Evolutionary conservation across 2,329 filamentous ascomycete genomes (phyloP).

Genomic region (Chaetomium sp.): DNA sequence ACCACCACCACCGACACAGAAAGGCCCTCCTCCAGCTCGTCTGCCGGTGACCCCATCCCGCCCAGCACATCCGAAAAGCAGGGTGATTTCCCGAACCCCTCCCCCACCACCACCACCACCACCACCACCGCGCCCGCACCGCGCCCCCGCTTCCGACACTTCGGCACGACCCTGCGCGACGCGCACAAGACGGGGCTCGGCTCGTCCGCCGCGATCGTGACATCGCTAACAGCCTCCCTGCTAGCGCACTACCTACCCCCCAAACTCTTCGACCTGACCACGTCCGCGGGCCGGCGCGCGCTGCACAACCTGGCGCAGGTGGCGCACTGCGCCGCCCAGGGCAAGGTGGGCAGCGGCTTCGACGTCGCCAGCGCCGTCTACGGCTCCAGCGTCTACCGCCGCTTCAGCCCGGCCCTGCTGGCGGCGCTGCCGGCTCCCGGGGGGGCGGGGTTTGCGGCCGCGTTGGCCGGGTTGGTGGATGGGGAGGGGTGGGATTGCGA

Average conservation of each 20-base stretch:
- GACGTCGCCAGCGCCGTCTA: slow-evolving; percentile 93
- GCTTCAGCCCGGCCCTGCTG: slow-evolving; percentile 84
- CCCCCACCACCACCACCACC: not conserved
- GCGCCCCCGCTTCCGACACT: slow-evolving; percentile 40
- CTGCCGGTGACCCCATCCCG: not conserved
- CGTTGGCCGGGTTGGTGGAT: slow-evolving; percentile 68
- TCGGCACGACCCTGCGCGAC: slow-evolving; percentile 71
- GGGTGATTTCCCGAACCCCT: not conserved
- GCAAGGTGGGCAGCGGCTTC: slow-evolving; percentile 94
- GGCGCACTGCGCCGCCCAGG: slow-evolving; percentile 92
- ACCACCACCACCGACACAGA: slow-evolving; percentile 17
- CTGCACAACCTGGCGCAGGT: slow-evolving; percentile 94
- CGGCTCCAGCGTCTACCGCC: slow-evolving; percentile 84
- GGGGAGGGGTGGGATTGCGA: slow-evolving; percentile 76
- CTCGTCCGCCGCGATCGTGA: slow-evolving; percentile 92
- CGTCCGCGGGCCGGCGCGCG: slow-evolving; percentile 56
- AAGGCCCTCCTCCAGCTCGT: slow-evolving; percentile 19
- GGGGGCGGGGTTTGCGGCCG: slow-evolving; percentile 64
- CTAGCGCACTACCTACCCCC: slow-evolving; percentile 72
- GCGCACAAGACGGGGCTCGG: slow-evolving; percentile 96
- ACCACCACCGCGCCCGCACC: slow-evolving; percentile 1
- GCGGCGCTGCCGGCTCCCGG: slow-evolving; percentile 67
- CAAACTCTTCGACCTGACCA: slow-evolving; percentile 58
- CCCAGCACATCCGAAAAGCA: not conserved
- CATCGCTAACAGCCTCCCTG: slow-evolving; percentile 76